phyloP scores from a whole-genome alignment of 2,329 filamentous ascomycete species.

The Fusarium nodosum region DNA sequence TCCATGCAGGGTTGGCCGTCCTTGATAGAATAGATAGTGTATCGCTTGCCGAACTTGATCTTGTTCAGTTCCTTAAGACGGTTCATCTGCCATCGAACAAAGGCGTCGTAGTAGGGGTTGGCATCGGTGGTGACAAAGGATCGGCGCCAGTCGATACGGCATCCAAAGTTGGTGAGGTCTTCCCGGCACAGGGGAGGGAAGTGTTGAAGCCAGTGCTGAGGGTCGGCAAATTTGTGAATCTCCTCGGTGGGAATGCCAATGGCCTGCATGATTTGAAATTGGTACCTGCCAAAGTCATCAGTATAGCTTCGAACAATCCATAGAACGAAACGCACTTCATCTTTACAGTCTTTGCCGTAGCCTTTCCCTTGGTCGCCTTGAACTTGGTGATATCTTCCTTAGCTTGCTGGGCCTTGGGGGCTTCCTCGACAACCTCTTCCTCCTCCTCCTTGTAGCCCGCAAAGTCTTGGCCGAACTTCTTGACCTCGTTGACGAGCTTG shows the following conservation, averaged over 20 bases:
- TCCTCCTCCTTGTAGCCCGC: conserved; percentile 78
- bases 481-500: conserved; percentile 91
- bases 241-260: conserved; percentile 89
- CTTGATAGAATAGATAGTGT: conserved; percentile 82
- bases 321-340: conserved; percentile 68
- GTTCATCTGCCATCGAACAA: conserved; percentile 98
- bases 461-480: conserved; percentile 89
- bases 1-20: conserved; percentile 63
- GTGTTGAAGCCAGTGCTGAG: conserved; percentile 90
- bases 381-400: conserved; percentile 94
- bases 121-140: conserved; percentile 95
- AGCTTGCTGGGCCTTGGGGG: conserved; percentile 72
- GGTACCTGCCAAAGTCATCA: conserved; percentile 65
- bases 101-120: conserved; percentile 96
- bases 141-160: conserved; percentile 92
- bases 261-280: conserved; percentile 94
- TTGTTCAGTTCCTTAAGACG: conserved; percentile 89
- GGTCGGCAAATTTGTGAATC: conserved; percentile 92
- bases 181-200: conserved; percentile 75
- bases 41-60: conserved; percentile 92
- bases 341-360: conserved; percentile 88
- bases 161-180: conserved; percentile 87
- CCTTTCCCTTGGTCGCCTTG: conserved; percentile 92
- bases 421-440: conserved; percentile 63
- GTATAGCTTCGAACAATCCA: not conserved